Base-by-base conservation (phyloP, 1,139 yeast species). In the Suhomyces bolitotheri region DNA sequence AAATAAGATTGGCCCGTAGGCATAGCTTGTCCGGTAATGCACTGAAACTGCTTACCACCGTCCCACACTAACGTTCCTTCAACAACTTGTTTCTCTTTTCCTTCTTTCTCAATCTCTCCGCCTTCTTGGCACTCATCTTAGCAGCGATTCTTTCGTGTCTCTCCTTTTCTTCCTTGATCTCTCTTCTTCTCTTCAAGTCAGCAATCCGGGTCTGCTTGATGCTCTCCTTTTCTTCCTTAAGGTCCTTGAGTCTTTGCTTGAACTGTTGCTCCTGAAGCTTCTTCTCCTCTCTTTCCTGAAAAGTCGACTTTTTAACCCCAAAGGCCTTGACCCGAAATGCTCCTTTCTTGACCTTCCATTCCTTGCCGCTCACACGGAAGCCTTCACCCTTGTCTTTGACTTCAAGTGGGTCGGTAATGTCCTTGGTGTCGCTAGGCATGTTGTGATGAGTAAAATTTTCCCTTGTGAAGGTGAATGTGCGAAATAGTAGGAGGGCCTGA, bases 31-130 rank as follows among this genome's bases (percentile, higher is more conserved):
- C n/a, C n/a, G n/a, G n/a, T n/a, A 14, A 15, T 25, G 6, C n/a
- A 19, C 26, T 6, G 14, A 11, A 6, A 23, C n/a, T n/a, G n/a
- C n/a, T n/a, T n/a, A n/a, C n/a, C n/a, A n/a, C n/a, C n/a, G 7
- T 12, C 15, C 22, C 4, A 4, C 16, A 5, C 29, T 33, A 74
- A 61, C 81, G 80, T 49, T 84, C 92, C 55, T 79, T 82, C 57
- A 84, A 76, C 47, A 83, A 65, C 60, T 84, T 84, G 60, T 83
- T 84, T 65, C 92, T 78, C 79, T 83, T 84, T 57, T 84, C 94
- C 59, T 79, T 81, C 69, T 82, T 81, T 64, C 82, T 81, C 64
- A 83, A 60, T 62, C 95, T 78, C 42, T 84, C 94, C 26, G 82
- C 80, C 71, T 77, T 82, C 75, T 82, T 82, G 26, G 81, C 82